Evolutionary conservation across 352 stramenopile genomes (phyloP), one percentile per base, ranked within the genome.

Genomic region (Hyaloperonospora brassicae): DNA sequence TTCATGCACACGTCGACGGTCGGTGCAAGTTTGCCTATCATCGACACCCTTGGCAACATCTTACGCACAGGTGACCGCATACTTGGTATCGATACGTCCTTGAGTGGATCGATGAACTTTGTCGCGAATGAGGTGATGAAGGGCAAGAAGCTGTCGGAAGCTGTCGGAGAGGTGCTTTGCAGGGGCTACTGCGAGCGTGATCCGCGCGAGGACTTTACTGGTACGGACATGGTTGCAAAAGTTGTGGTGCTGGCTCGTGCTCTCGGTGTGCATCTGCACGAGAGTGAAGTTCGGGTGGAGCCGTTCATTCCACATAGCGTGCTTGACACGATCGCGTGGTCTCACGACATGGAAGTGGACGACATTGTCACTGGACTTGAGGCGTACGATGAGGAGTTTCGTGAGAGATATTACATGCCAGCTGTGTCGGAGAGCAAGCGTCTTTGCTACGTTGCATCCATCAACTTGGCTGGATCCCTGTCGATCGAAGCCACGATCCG

Each of bases 1-100:
- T 73, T 88, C 59, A 79, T 91, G 72, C 89, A 88, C 70, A 84
- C 80, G 22, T 88, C 81, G 8, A 87, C 79, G 8, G 80, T 91
- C 48, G 77, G 69, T 8, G 81, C 78, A 25, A 86, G 72, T 52
- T 35, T 91, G 5, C 81, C 81, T 0, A 75, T 91, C 11, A 59
- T 91, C 30, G 76, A 88, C 51, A 91, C 81, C 22, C 66, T 91
- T 11, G 75, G 73, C 40, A 85, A 87, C 55, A 84, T 89, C 42
- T 47, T 91, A 50, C 73, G 78, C 34, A 89, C 75, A 2, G 81
- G 79, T 43, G 81, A 91, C 36, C 70, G 76, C 14, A 66, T 91
- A 21, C 60, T 73, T 23, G 47, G 61, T 36, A 86, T 91, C 41
- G 66, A 76, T 24, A 70, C 73, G n/a, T n/a, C n/a, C n/a, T n/a